Percentiles rank a stretch among this genome's conserved stretches.
These are phyloP conservation scores for Aspergillus thermomutatus DNA, from an alignment of 2,329 filamentous ascomycete genomes.

Conservation along the genomic window DNA sequence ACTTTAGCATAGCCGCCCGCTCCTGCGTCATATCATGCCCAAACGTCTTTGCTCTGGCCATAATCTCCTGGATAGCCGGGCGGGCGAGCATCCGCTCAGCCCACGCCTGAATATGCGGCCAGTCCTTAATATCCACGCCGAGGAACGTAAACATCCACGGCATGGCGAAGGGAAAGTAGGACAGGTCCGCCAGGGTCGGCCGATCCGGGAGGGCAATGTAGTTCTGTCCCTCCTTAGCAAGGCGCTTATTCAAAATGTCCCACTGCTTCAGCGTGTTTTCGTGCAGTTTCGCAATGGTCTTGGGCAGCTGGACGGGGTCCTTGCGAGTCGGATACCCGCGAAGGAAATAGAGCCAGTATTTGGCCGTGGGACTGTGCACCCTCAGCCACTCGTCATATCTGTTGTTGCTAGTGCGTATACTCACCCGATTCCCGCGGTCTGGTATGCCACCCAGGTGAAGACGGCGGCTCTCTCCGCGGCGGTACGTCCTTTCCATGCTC, in stretches of 20 bases:
- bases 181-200: slow-evolving; percentile 4
- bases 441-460: slow-evolving; percentile 1
- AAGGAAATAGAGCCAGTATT: slow-evolving; percentile 10
- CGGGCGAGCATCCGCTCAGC: background rate
- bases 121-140: slow-evolving; percentile 4
- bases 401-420: background rate
- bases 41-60: no score
- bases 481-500: background rate
- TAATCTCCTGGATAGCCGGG: no score
- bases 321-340: slow-evolving; percentile 5
- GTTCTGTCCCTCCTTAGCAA: background rate
- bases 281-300: slow-evolving; percentile 6
- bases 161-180: slow-evolving; percentile 8
- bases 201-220: slow-evolving; percentile 4
- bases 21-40: no score
- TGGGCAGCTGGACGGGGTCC: slow-evolving; percentile 3
- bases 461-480: background rate
- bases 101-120: background rate
- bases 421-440: slow-evolving; percentile 1
- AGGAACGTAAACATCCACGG: slow-evolving; percentile 6
- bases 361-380: slow-evolving; percentile 1
- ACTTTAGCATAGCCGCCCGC: background rate
- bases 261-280: slow-evolving; percentile 1
- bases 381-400: no score
- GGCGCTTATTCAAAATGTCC: slow-evolving; percentile 2